Evolutionary conservation across 768 basidiomycete genomes (phyloP).

Genomic region (Bullera alba): DNA sequence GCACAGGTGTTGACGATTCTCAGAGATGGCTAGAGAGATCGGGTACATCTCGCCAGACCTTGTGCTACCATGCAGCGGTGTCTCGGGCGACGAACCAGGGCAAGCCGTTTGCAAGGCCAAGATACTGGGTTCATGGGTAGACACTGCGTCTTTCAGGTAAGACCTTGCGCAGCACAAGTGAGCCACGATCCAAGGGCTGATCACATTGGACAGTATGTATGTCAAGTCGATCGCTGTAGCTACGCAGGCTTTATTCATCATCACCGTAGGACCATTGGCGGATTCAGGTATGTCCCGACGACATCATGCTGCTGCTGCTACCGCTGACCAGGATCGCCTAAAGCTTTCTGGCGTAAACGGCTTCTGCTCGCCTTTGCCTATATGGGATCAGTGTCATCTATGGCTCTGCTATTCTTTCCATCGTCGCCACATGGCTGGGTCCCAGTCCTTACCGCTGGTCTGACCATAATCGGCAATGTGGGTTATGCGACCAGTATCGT

Average conservation of each 20-base stretch:
- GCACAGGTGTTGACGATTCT: slow-evolving; percentile 70
- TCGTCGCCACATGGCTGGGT: slow-evolving; percentile 52
- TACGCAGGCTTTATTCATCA: slow-evolving; percentile 85
- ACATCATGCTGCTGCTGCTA: neutral
- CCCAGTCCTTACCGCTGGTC: slow-evolving; percentile 62
- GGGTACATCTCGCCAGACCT: slow-evolving; percentile 69
- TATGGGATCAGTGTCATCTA: slow-evolving; percentile 62
- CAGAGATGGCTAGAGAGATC: slow-evolving; percentile 82
- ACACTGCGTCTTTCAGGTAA: slow-evolving; percentile 85
- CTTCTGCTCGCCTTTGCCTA: slow-evolving; percentile 69
- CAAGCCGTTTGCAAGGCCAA: slow-evolving; percentile 66
- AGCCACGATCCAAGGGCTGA: too few species aligned
- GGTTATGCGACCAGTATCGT: slow-evolving; percentile 80
- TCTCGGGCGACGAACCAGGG: slow-evolving; percentile 31
- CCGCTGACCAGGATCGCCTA: slow-evolving; percentile 18
- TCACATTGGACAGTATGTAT: slow-evolving; percentile 63
- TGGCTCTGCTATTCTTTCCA: slow-evolving; percentile 65
- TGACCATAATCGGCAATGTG: slow-evolving; percentile 73
- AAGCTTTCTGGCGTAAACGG: slow-evolving; percentile 64
- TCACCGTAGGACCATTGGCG: slow-evolving; percentile 86
- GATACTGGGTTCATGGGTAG: slow-evolving; percentile 77
- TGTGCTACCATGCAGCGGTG: slow-evolving; percentile 53
- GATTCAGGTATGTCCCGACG: slow-evolving; percentile 67
- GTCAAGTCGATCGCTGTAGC: slow-evolving; percentile 81
- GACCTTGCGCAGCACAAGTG: slow-evolving; percentile 14